Evolutionary conservation across 2,329 filamentous ascomycete genomes (phyloP).

Genomic region (Fusarium incarnatum): DNA sequence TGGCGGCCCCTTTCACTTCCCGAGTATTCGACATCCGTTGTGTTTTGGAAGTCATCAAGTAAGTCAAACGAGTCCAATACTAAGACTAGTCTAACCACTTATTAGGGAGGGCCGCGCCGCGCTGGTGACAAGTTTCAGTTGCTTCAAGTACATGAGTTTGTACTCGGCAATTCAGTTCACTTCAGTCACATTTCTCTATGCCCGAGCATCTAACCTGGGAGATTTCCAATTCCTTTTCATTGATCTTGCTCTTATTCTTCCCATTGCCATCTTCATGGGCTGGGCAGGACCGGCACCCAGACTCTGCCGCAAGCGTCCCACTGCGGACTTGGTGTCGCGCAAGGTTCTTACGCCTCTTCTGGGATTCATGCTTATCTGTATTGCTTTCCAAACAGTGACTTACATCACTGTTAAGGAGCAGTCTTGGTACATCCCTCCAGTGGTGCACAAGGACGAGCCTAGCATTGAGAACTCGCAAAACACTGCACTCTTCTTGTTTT

Average conservation of each 20-base stretch:
- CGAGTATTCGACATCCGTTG: conserved; percentile 96
- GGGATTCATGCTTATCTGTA: conserved; percentile 86
- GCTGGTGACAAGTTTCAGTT: conserved; percentile 98
- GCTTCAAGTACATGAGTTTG: conserved; percentile 99
- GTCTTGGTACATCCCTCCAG: conserved; percentile 87
- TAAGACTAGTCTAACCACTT: conserved; percentile 37
- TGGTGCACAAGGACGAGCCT: conserved; percentile 79
- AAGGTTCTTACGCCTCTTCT: conserved; percentile 92
- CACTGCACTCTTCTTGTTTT: conserved; percentile 87
- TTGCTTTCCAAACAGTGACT: conserved; percentile 78
- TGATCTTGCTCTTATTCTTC: conserved; percentile 89
- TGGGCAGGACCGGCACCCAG: conserved; percentile 88
- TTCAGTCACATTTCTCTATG: conserved; percentile 95
- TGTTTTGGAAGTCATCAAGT: conserved; percentile 90
- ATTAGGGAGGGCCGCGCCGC: conserved; percentile 88
- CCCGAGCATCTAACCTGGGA: conserved; percentile 90
- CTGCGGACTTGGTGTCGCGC: conserved; percentile 88
- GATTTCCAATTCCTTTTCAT: conserved; percentile 99
- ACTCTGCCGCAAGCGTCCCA: conserved; percentile 86
- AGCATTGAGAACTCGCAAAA: conserved; percentile 95
- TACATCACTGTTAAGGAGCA: conserved; percentile 82
- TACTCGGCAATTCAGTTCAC: conserved; percentile 99
- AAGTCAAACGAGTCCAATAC: conserved; percentile 40
- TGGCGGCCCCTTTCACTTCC: conserved; percentile 97
- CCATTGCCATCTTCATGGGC: conserved; percentile 98